Conservation (phyloP, 768 basidiomycete species). For the Suillus discolor region DNA sequence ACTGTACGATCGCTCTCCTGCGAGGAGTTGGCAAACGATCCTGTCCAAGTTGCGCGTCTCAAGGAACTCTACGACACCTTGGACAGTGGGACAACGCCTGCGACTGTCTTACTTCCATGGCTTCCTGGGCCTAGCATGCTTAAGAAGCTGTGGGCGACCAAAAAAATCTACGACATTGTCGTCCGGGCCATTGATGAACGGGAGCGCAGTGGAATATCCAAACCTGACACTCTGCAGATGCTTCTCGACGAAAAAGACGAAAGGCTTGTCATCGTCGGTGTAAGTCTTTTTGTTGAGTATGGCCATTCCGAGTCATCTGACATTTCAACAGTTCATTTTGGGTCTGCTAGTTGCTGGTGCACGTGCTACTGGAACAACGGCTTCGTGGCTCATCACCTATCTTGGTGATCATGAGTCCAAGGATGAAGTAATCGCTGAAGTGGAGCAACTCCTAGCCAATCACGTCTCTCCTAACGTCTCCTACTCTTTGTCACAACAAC, state of each 20-base stretch:
- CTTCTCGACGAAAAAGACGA: conserved; percentile 74
- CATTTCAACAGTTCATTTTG: conserved; percentile 68
- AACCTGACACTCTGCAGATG: conserved; percentile 73
- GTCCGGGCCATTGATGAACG: conserved; percentile 57
- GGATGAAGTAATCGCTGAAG: conserved; percentile 58
- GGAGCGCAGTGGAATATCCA: conserved; percentile 54
- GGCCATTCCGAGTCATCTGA: conserved; percentile 18
- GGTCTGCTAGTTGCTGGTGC: conserved; percentile 81
- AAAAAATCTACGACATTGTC: conserved; percentile 74
- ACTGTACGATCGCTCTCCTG: conserved; percentile 70
- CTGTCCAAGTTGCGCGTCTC: conserved; percentile 59
- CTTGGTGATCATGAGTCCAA: conserved; percentile 74
- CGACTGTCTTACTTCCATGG: conserved; percentile 76
- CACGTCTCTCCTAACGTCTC: conserved; percentile 35
- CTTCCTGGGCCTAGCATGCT: conserved; percentile 74
- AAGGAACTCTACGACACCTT: conserved; percentile 67
- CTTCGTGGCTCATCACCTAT: conserved; percentile 76
- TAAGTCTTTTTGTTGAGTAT: conserved; percentile 35
- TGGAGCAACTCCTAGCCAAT: conserved; percentile 54
- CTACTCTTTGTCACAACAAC: conserved; percentile 42
- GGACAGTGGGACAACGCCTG: conserved; percentile 71
- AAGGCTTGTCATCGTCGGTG: conserved; percentile 67
- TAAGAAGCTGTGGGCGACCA: conserved; percentile 70
- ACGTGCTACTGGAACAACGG: conserved; percentile 78
- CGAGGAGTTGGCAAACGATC: conserved; percentile 70